Evolutionary conservation across 2,329 filamentous ascomycete genomes (phyloP).

Genomic region (Lachnellula occidentalis): DNA sequence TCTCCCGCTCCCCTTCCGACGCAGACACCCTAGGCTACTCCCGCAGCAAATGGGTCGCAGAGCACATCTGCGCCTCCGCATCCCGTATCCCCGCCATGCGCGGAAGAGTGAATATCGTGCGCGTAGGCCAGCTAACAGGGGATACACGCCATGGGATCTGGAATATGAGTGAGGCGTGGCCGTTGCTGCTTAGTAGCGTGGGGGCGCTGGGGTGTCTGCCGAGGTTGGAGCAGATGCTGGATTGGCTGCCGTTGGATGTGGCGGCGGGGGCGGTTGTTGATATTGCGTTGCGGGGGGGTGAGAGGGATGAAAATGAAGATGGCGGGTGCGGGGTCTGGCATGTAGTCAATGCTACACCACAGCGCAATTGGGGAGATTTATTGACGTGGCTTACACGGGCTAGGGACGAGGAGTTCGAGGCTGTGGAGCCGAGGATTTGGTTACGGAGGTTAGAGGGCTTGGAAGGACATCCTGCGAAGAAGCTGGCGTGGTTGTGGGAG

Average conservation of each 20-base stretch:
- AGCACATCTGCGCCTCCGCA: constrained; percentile 44
- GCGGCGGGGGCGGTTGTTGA: constrained; percentile 39
- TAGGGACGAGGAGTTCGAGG: constrained; percentile 29
- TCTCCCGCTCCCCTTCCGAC: constrained; percentile 37
- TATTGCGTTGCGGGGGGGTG: constrained; percentile 21
- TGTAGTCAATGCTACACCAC: constrained; percentile 41
- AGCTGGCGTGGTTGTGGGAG: constrained; percentile 45
- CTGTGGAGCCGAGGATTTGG: constrained; percentile 38
- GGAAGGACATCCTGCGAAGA: constrained; percentile 36
- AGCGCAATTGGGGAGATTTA: constrained; percentile 40
- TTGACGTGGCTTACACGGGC: constrained; percentile 37
- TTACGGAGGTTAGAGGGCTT: constrained; percentile 32
- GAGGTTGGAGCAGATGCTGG: constrained; percentile 33
- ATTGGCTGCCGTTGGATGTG: constrained; percentile 43
- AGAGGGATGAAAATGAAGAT: constrained; percentile 3
- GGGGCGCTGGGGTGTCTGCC: constrained; percentile 36
- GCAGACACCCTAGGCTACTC: constrained; percentile 49
- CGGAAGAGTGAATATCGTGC: constrained; percentile 10
- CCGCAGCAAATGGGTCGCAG: constrained; percentile 53
- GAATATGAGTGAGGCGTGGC: constrained; percentile 45
- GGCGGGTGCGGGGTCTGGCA: constrained; percentile 36
- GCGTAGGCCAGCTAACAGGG: constrained; percentile 41
- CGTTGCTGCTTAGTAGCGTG: constrained; percentile 41
- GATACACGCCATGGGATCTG: constrained; percentile 39
- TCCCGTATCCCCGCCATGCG: constrained; percentile 7